These are phyloP conservation scores for Sugiyamaella sp. DNA, from an alignment of 1,139 yeast species.

Conservation along the genomic window DNA sequence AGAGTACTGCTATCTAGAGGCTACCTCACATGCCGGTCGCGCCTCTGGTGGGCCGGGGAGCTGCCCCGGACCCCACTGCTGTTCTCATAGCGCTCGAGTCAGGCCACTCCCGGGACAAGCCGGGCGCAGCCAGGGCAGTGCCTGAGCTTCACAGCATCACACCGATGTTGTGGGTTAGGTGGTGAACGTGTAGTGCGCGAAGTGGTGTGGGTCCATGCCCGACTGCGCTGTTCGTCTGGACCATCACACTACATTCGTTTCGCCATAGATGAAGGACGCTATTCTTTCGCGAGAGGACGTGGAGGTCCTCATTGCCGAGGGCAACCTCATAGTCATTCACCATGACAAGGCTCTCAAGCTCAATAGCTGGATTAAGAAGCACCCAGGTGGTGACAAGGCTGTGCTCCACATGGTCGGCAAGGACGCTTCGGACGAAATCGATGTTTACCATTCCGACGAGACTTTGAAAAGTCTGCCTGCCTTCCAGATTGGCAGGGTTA, in stretches of 20 bases:
- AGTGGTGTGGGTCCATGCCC: not conserved
- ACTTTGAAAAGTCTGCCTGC: constrained; percentile 53
- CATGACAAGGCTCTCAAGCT: constrained; percentile 62
- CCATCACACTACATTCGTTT: not conserved
- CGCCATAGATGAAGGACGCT: constrained; percentile 3
- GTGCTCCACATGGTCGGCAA: constrained; percentile 83
- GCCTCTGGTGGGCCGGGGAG: constrained; percentile 1
- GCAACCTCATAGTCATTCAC: constrained; percentile 71
- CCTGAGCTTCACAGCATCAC: not conserved
- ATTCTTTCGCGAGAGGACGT: constrained; percentile 39
- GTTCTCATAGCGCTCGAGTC: not conserved
- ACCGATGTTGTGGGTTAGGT: not conserved
- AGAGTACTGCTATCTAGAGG: no score
- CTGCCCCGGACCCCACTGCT: not conserved
- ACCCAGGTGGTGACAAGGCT: constrained; percentile 91
- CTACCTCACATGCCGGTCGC: no score
- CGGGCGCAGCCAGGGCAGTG: no score
- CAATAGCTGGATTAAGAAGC: constrained; percentile 68
- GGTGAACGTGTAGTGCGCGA: not conserved
- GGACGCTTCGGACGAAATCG: constrained; percentile 90
- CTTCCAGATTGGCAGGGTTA: constrained; percentile 67
- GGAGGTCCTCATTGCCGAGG: constrained; percentile 62
- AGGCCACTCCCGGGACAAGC: not conserved
- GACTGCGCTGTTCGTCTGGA: not conserved
- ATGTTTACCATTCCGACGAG: constrained; percentile 57